Conservation (phyloP, 1,284 basidiomycete species). For the Ustilago curta region DNA sequence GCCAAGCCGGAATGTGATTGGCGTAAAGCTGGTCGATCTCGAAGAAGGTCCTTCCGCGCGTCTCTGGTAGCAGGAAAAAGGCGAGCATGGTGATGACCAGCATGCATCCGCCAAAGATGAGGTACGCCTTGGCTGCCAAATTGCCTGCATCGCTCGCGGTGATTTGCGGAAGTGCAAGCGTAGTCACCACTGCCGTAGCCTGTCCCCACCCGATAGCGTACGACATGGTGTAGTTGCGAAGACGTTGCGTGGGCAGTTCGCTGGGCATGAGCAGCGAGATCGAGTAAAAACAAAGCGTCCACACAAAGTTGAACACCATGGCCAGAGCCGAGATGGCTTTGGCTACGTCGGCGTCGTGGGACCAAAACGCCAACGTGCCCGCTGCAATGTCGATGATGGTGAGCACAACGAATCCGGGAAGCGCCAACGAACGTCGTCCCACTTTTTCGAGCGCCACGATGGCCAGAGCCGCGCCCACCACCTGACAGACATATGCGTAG, state of each 20-base stretch:
- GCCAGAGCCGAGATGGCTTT: slow-evolving; percentile 55
- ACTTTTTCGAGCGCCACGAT: slow-evolving; percentile 55
- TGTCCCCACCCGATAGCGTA: slow-evolving; percentile 61
- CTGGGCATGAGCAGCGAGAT: slow-evolving; percentile 60
- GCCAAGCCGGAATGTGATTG: slow-evolving; percentile 44
- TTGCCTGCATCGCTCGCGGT: slow-evolving; percentile 53
- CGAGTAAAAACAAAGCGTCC: slow-evolving; percentile 61
- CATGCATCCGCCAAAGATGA: slow-evolving; percentile 61
- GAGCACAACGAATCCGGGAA: slow-evolving; percentile 53
- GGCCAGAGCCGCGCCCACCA: slow-evolving; percentile 50
- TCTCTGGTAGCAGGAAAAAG: slow-evolving; percentile 57
- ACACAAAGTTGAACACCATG: slow-evolving; percentile 61
- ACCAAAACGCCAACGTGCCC: slow-evolving; percentile 44
- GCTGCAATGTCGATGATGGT: slow-evolving; percentile 52
- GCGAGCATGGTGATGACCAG: slow-evolving; percentile 47
- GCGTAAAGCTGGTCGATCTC: slow-evolving; percentile 64
- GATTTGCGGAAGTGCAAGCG: slow-evolving; percentile 55
- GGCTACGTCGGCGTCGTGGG: slow-evolving; percentile 19
- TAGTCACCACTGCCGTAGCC: slow-evolving; percentile 58
- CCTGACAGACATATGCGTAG: slow-evolving; percentile 49
- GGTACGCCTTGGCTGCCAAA: slow-evolving; percentile 58
- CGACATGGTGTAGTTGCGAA: slow-evolving; percentile 60
- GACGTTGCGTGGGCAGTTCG: slow-evolving; percentile 55
- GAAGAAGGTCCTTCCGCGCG: slow-evolving; percentile 48
- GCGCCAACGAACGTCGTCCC: slow-evolving; percentile 52